Evolutionary conservation across 164 flowering plant genomes (phyloP), one percentile per base, ranked within the genome.

Genomic region (Stephania yunnanensis): DNA sequence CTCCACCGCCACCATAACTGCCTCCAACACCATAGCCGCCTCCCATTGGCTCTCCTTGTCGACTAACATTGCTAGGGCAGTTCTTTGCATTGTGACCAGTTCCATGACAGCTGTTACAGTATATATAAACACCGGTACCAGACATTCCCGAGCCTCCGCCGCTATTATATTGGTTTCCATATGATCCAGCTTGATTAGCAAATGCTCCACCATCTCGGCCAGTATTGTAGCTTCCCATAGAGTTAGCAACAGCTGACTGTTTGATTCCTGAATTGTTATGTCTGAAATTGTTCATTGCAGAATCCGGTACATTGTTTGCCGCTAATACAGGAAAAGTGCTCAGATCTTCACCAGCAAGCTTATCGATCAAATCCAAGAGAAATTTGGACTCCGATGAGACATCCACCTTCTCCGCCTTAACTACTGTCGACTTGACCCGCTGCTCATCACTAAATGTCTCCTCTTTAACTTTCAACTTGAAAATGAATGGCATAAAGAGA

Each of bases 391-490:
- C 94, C 1, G 88, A 75, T 22, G 80, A n/a, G 77, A 83, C 84
- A 77, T 89, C 86, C 48, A 90, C 72, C 78, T 80, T 91, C 73
- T 96, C 99, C 22, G 90, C 97, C 85, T 87, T 91, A 36, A 88
- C 82, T 2, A 92, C 87, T 1, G 95, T 94, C 0, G 91, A 89
- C 78, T 89, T 96, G 5, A 96, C 92, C 67, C 98, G 93, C 68
- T 91, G 97, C 65, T 96, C 97, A 82, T 96, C 99, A 77, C 86
- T 87, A 75, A 73, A 94, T 0, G 84, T 87, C 86, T 94, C 98
- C 81, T 94, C 98, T 81, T 94, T 94, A 69, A 96, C 90, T 84
- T 94, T 96, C 85, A 96, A 79, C 84, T 92, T 96, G 78, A 96
- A 87, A 15, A 87, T 5, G 72, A 80, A 91, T 75, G 83, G 87